phyloP scores from a whole-genome alignment of 202 grass and related monocot genomes.

The Zizania palustris region DNA sequence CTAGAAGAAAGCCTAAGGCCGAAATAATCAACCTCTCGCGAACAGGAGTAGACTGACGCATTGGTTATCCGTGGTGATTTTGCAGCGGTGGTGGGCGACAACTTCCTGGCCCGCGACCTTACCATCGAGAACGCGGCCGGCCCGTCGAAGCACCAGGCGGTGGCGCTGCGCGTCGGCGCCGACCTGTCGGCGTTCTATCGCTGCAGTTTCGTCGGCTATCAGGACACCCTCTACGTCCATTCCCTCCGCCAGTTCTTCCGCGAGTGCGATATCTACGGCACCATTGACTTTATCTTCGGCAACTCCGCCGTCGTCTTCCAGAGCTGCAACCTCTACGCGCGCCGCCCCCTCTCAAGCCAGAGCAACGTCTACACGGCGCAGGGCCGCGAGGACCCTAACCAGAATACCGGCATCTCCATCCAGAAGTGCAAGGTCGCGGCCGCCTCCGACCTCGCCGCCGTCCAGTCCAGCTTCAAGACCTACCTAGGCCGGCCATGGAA shows the following conservation, averaged over 20 bases:
- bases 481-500: conserved; percentile 85
- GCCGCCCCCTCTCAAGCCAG: conserved; percentile 54
- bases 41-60: too few relatives aligned
- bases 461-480: conserved; percentile 40
- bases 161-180: conserved; percentile 67
- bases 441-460: conserved; percentile 52
- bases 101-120: conserved; percentile 70
- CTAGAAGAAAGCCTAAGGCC: too few relatives aligned
- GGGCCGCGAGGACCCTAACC: conserved; percentile 74
- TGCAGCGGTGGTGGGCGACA: conserved; percentile 76
- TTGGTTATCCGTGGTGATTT: neutral
- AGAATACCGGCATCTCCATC: conserved; percentile 87
- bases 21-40: too few relatives aligned
- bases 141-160: conserved; percentile 80
- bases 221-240: conserved; percentile 90
- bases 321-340: conserved; percentile 73
- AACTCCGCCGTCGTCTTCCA: conserved; percentile 72
- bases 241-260: conserved; percentile 85
- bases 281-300: conserved; percentile 80
- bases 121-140: conserved; percentile 79
- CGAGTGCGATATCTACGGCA: conserved; percentile 83
- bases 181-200: conserved; percentile 78
- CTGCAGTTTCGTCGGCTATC: conserved; percentile 86
- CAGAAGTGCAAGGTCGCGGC: conserved; percentile 72
- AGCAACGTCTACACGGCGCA: conserved; percentile 80